These are phyloP conservation scores for Echinochloa phyllopogon DNA, from an alignment of 176 grass and related monocot genomes.

Conservation along the genomic window DNA sequence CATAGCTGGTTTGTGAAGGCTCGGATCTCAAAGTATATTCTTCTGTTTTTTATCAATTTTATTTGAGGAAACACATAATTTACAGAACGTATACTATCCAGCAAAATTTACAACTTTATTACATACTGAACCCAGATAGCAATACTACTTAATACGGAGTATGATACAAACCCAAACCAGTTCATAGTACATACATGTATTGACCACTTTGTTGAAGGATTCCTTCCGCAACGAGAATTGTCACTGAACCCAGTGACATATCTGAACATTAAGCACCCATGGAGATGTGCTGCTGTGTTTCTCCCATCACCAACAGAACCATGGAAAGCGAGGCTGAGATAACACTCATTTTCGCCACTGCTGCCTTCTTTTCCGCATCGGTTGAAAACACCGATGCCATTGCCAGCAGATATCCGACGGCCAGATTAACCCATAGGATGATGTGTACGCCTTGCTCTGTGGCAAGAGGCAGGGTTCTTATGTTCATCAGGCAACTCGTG, in stretches of 20 bases:
- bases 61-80: neutral
- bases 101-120: neutral
- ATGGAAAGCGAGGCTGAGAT: slow-evolving; percentile 1
- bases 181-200: neutral
- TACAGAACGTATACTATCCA: neutral
- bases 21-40: neutral
- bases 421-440: slow-evolving; percentile 15
- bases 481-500: neutral
- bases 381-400: neutral
- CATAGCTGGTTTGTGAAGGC: neutral
- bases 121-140: neutral
- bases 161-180: neutral
- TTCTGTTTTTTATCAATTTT: neutral
- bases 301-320: neutral
- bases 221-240: neutral
- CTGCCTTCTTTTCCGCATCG: neutral
- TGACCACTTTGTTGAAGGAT: neutral
- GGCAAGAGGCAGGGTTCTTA: neutral
- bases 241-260: too few relatives aligned
- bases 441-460: neutral
- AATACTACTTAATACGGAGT: neutral
- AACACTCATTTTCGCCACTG: neutral
- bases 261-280: neutral
- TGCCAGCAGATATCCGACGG: neutral
- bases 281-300: neutral